Conservation (phyloP, 139 green algal genomes). For the Prasinococcaceae sp. region DNA sequence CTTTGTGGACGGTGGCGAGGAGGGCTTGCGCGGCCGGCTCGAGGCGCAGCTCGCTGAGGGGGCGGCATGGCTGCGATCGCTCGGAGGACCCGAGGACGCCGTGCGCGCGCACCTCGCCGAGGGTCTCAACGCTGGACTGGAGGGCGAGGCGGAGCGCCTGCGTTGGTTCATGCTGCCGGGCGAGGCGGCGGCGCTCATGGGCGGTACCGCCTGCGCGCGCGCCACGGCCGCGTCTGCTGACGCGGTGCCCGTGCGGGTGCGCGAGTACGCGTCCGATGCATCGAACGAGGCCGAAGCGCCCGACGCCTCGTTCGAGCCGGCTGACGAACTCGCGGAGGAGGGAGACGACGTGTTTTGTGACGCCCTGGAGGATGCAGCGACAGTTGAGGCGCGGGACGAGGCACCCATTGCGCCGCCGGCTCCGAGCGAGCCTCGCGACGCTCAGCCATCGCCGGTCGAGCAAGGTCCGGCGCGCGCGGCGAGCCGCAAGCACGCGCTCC, state of each 20-base stretch:
- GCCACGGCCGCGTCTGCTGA: no score
- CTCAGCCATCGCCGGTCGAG: neutral
- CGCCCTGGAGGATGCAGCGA: no score
- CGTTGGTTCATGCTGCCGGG: conserved; percentile 19
- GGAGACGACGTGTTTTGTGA: no score
- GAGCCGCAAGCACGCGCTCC: conserved; percentile 15
- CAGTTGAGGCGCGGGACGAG: no score
- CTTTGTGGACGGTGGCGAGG: neutral
- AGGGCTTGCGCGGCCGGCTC: neutral
- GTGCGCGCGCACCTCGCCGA: neutral
- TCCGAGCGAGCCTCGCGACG: no score
- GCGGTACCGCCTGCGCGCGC: neutral
- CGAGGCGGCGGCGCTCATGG: conserved; percentile 1
- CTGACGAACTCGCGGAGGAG: no score
- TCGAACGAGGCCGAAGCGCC: neutral
- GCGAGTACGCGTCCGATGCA: neutral
- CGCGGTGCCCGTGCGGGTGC: no score
- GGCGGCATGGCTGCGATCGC: neutral
- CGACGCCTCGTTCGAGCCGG: no score
- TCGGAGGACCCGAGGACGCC: neutral
- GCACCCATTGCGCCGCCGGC: no score
- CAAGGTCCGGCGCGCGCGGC: neutral
- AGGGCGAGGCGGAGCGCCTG: neutral
- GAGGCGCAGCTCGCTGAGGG: neutral
- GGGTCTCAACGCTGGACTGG: neutral